Base-by-base conservation (phyloP, 257 asterid genomes). In the Solanum chmielewskii region DNA sequence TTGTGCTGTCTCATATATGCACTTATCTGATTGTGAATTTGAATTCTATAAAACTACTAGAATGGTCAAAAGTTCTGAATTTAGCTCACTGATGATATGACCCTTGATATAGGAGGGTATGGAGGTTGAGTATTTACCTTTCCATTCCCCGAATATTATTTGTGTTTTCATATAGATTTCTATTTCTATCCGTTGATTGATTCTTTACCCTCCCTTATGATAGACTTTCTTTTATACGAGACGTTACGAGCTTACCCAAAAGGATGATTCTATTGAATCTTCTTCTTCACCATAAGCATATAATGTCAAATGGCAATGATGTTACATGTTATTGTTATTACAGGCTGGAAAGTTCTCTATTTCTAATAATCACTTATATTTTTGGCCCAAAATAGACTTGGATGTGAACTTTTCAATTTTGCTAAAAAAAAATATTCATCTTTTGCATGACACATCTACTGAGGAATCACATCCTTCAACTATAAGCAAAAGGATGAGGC, bases 341-440 rank as follows among this genome's bases (percentile, higher is more conserved):
- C 90, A 84, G 90, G 87, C 87, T 88, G 90, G 88, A 88, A 81
- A 87, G 88, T 88, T 85, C 89, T 71, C 47, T 70, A 11, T 62
- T 59, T 83, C 39, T 56, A 62, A 62, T 62, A 42, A 42, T 85
- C 87, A 21, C 21, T 39, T 84, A 73, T 73, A 47, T 21, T 52
- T 86, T 25, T n/a, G 25, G 83, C 62, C 31, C 29, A n/a, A 15
- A 85, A 31, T 71, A 45, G 49, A 41, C 70, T 45, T 64, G 56
- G 73, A 80, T 85, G 86, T 76, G 77, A 86, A 82, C 73, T 82
- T 85, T 49, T 7, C 11, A 20, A 81, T 47, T 29, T 81, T 16
- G 18, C 42, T 45, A 16, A 15, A 49, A 29, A 25, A 2, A 4
- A 2, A 25, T 11, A 25, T 68, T 68, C 39, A 68, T 68, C 11